Percentiles rank a stretch among this genome's conserved stretches.
Conservation (phyloP, 805 yeast genomes). For the Starmerella bombicola region DNA sequence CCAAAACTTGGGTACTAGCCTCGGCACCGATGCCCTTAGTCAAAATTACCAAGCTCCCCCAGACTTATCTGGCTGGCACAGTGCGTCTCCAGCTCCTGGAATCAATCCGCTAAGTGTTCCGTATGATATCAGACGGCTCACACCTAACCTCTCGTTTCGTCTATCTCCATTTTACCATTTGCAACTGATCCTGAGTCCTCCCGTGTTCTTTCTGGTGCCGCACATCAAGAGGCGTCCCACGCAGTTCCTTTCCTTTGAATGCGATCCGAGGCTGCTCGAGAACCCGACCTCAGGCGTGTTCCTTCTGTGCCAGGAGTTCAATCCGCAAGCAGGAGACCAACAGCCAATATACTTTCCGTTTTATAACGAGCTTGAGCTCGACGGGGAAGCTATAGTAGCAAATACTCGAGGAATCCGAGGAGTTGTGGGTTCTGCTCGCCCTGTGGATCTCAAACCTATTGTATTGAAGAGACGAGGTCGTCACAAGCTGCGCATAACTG, state of each 20-base stretch:
- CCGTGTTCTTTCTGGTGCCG: constrained; percentile 19
- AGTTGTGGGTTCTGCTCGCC: constrained; percentile 64
- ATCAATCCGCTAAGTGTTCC: neutral
- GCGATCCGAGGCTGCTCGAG: constrained; percentile 35
- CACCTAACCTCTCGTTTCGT: constrained; percentile 13
- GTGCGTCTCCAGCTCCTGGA: neutral
- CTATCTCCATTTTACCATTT: constrained; percentile 25
- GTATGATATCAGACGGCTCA: no score
- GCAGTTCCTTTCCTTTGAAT: constrained; percentile 28
- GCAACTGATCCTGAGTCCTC: constrained; percentile 13
- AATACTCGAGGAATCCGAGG: constrained; percentile 66
- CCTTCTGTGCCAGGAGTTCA: constrained; percentile 38
- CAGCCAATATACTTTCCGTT: constrained; percentile 49
- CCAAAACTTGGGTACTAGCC: neutral
- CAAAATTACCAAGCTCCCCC: neutral
- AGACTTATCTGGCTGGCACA: no score
- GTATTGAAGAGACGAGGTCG: constrained; percentile 21
- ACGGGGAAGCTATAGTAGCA: constrained; percentile 38
- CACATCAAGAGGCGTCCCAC: constrained; percentile 6
- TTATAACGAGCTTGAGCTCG: constrained; percentile 55
- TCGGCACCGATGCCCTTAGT: neutral
- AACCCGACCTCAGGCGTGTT: constrained; percentile 35
- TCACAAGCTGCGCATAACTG: constrained; percentile 6
- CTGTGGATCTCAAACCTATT: constrained; percentile 59
- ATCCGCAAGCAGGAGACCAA: constrained; percentile 8